Conservation (phyloP, 768 basidiomycete genomes). For the Trametes punicea region DNA sequence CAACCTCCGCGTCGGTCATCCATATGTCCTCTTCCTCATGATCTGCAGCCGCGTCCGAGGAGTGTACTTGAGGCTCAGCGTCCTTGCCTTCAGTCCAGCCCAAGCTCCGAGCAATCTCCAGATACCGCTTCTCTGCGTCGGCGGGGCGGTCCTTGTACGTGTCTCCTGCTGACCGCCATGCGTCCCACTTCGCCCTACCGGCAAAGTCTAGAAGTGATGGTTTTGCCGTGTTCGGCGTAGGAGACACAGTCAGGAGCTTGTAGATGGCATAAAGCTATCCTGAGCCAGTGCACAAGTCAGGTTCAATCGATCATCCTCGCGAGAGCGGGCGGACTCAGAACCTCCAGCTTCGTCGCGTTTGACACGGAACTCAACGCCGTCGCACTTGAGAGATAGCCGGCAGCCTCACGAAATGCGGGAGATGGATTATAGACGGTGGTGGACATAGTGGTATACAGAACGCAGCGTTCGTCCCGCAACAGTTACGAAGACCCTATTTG, state of each 20-base stretch:
- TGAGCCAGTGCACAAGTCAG: conserved; percentile 5
- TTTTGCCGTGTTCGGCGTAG: conserved; percentile 50
- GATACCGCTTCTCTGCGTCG: conserved; percentile 62
- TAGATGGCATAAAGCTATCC: conserved; percentile 79
- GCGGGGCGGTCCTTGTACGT: conserved; percentile 39
- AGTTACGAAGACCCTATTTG: conserved; percentile 20
- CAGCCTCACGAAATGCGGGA: conserved; percentile 54
- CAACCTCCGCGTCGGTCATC: conserved; percentile 36
- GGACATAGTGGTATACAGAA: conserved; percentile 21
- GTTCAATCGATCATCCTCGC: conserved; percentile 14
- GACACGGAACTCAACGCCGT: conserved; percentile 54
- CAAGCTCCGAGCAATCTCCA: conserved; percentile 61
- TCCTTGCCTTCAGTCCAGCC: conserved; percentile 57
- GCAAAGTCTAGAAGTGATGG: conserved; percentile 79
- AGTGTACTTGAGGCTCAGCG: not conserved
- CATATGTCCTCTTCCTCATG: conserved; percentile 36
- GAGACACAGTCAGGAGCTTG: conserved; percentile 67
- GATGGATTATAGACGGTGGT: conserved; percentile 33
- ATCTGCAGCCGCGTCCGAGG: not conserved
- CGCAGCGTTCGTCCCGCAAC: conserved; percentile 3
- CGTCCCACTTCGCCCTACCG: conserved; percentile 85
- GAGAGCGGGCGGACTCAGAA: conserved; percentile 32
- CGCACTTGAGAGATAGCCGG: conserved; percentile 56
- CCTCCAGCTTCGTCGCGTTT: conserved; percentile 71
- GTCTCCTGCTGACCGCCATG: conserved; percentile 58